These are phyloP conservation scores for Musa itinerans DNA, from an alignment of 176 grass and related monocot genomes.

Conservation along the genomic window DNA sequence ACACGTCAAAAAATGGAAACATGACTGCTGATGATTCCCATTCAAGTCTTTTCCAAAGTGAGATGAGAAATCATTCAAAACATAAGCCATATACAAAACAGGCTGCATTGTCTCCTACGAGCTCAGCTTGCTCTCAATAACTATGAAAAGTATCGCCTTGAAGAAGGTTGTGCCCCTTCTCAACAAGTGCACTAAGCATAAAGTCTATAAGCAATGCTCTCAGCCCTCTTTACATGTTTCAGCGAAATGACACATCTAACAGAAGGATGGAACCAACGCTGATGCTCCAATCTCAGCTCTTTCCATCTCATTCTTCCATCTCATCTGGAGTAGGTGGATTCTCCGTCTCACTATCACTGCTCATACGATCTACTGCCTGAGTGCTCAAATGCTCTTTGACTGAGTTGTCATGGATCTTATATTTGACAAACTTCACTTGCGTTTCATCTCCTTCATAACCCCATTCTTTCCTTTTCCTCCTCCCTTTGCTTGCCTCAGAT, in stretches of 20 bases:
- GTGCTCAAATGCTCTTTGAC: constrained; percentile 27
- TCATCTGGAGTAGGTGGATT: constrained; percentile 65
- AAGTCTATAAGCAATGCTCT: background rate
- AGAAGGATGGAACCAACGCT: background rate
- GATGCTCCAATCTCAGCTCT: background rate
- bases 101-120: too few relatives aligned
- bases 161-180: background rate
- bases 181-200: background rate
- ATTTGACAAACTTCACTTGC: constrained; percentile 57
- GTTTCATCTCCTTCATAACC: constrained; percentile 30
- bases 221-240: background rate
- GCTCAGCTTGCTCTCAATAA: too few relatives aligned
- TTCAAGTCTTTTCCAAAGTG: too few relatives aligned
- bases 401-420: constrained; percentile 45
- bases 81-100: too few relatives aligned
- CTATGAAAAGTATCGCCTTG: background rate
- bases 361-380: constrained; percentile 23
- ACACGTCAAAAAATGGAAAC: too few relatives aligned
- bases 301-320: constrained; percentile 68
- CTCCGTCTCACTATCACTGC: constrained; percentile 82
- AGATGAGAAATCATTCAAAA: too few relatives aligned
- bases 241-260: background rate
- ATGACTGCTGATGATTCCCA: too few relatives aligned
- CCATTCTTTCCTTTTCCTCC: constrained; percentile 64
- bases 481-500: constrained; percentile 29